Evolutionary conservation across 1,284 basidiomycete species (phyloP).

Genomic region (Tilletia setariae): DNA sequence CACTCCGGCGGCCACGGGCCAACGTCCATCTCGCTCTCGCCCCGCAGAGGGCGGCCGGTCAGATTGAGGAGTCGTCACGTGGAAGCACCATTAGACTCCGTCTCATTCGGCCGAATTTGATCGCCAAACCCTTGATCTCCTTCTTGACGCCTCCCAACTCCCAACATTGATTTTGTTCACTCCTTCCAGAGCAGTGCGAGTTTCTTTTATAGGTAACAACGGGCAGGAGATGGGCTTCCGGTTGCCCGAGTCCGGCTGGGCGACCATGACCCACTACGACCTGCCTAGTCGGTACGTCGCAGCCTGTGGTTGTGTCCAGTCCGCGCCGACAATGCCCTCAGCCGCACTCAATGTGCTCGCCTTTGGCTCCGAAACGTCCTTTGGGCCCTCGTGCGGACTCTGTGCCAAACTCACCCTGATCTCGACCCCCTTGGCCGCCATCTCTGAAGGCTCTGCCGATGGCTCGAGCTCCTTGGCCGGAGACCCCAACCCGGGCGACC

Average conservation of each 20-base stretch:
- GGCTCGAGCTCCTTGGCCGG: background rate
- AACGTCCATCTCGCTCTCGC: too few relatives aligned
- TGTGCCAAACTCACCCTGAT: constrained; percentile 36
- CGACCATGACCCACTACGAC: constrained; percentile 44
- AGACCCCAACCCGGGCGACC: constrained; percentile 23
- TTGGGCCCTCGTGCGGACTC: constrained; percentile 37
- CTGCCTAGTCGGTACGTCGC: constrained; percentile 36
- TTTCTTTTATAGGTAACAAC: too few relatives aligned
- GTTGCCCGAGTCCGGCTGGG: constrained; percentile 15
- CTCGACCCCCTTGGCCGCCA: constrained; percentile 30
- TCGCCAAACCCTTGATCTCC: too few relatives aligned
- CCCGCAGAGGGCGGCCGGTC: too few relatives aligned
- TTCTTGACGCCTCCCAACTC: too few relatives aligned
- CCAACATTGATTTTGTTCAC: too few relatives aligned
- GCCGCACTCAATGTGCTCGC: constrained; percentile 37
- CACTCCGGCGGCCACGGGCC: too few relatives aligned
- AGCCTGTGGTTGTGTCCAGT: constrained; percentile 42
- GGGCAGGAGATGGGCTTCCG: constrained; percentile 3
- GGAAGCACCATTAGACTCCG: too few relatives aligned
- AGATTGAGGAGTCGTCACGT: too few relatives aligned
- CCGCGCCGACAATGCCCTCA: constrained; percentile 34
- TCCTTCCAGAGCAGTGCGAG: too few relatives aligned
- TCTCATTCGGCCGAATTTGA: too few relatives aligned
- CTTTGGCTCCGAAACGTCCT: constrained; percentile 36
- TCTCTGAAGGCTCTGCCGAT: constrained; percentile 21